Evolutionary conservation across 2,329 filamentous ascomycete species (phyloP).

Genomic region (Fusarium compactum): DNA sequence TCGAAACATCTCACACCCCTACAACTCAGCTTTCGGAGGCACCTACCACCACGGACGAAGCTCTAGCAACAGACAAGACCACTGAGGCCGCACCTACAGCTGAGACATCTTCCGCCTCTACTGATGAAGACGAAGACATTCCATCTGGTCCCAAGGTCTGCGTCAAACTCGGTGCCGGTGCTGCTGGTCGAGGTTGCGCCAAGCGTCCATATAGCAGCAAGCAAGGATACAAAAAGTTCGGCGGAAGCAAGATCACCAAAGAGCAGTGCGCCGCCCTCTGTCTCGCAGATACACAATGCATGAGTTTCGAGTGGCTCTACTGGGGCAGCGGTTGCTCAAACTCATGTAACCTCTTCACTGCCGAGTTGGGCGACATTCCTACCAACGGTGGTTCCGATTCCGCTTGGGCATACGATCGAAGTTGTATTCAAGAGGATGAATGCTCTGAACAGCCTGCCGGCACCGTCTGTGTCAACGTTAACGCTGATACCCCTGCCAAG

Average conservation of each 20-base stretch:
- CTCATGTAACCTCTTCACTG: conserved; percentile 28
- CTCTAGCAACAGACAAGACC: not conserved
- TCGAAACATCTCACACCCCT: not conserved
- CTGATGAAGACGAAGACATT: not conserved
- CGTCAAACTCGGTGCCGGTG: conserved; percentile 24
- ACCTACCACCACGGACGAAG: not conserved
- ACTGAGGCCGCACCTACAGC: not conserved
- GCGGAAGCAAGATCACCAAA: conserved; percentile 24
- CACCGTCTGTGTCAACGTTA: conserved; percentile 32
- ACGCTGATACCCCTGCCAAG: conserved; percentile 33
- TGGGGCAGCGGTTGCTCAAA: conserved; percentile 29
- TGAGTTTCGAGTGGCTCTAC: conserved; percentile 41
- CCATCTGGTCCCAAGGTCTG: conserved; percentile 25
- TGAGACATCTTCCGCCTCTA: not conserved
- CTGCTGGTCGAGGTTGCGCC: conserved; percentile 30
- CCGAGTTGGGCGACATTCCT: conserved; percentile 3
- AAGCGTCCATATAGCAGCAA: conserved; percentile 37
- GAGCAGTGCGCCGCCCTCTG: conserved; percentile 40
- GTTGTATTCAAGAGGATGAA: conserved; percentile 25
- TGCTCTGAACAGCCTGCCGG: conserved; percentile 24
- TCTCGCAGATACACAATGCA: conserved; percentile 26
- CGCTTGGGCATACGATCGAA: conserved; percentile 37
- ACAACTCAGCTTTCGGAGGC: not conserved
- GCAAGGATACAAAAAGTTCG: conserved; percentile 32
- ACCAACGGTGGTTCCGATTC: conserved; percentile 18